Base-by-base conservation (phyloP, 2,329 filamentous ascomycete species). In the Aureobasidium namibiae region DNA sequence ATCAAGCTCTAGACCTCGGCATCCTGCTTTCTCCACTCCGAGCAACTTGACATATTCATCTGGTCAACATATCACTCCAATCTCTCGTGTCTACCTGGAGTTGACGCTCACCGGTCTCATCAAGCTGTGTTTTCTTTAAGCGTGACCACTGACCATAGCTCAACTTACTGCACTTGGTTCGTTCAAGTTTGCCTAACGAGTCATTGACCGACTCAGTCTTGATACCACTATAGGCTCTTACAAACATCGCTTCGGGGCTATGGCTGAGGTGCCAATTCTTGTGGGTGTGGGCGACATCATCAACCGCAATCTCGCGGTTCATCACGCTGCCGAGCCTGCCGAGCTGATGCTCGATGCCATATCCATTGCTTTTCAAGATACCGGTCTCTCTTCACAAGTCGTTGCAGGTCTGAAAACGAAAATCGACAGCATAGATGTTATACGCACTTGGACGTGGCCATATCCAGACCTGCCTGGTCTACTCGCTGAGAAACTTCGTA, bases 401-500 rank as follows among this genome's bases (percentile, higher is more conserved):
- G 54, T 65, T 6, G 63, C 63, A 11, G 65, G 71, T 0, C 66
- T 85, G 0, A 74, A 75, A 61, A 65, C 72, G 0, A 69, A 70
- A 0, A 79, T 85, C 56, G 83, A 87, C 66, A 82, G 79, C 63
- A 74, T 88, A 46, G 74, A 79, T 44, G 78, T 86, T 4, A 83
- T 87, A 10, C 77, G 75, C 41, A 82, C 82, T 0, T 88, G 84
- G 84, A 86, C 84, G 0, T 87, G 84, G 84, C 78, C 80, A 0
- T 87, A 87, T 66, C 70, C 75, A 1, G 79, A 87, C 66, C 69
- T 87, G 1, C 82, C 84, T 0, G 75, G 74, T 5, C 70, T 82
- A 1, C 67, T 88, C 6, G 74, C 79, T 0, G 64, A 78, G 39
- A 76, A 73, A 38, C 68, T 87, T 2, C 75, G 73, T 0, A 72